Base-by-base conservation (phyloP, 2,329 filamentous ascomycete species). In the Pyrenophora seminiperda region DNA sequence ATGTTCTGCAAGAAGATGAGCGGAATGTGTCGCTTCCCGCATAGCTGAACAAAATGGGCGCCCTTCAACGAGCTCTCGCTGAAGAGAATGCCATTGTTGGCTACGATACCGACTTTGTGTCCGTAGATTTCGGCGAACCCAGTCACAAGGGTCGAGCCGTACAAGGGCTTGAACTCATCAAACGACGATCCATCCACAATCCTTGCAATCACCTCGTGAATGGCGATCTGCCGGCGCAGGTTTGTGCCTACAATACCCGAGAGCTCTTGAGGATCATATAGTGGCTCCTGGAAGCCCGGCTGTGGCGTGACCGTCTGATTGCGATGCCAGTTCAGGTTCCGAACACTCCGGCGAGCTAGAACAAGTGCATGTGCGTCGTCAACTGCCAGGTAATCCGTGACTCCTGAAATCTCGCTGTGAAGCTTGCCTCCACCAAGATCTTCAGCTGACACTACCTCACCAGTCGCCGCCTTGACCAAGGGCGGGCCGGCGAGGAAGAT, bases 1-100 rank as follows among this genome's bases (percentile, higher is more conserved):
- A 99, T 97, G 74, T 99, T 97, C 73, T 99, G 94, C 15, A 99
- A 78, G 76, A 97, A 97, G 41, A 97, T 82, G 7, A 97, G 80
- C 1, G 94, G 93, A 48, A 97, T 89, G 45, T 90, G 86, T 48
- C 94, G 88, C 75, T 97, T 91, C 22, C 88, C 83, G 77, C 93
- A 97, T 4, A 99, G 84, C 75, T 99, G 90, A 65, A 97, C 91
- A 74, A 99, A 99, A 76, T 99, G 94, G 0, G 94, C 91, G 29
- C 92, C 94, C 76, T 99, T 99, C 54, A 96, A 81, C 7, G 91
- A 87, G 7, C 90, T 91, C 42, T 91, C 85, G 47, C 89, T 91
- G 78, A 97, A 95, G 5, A 99, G 81, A 63, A 97, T 96, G 46
- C 94, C 94, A 65, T 97, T 94, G 78, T 97, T 97, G 56, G 93